Percentiles rank a stretch among this genome's conserved stretches.
Evolutionary conservation across 2,329 filamentous ascomycete genomes (phyloP).

Genomic region (Colletotrichum gloeosporioides): DNA sequence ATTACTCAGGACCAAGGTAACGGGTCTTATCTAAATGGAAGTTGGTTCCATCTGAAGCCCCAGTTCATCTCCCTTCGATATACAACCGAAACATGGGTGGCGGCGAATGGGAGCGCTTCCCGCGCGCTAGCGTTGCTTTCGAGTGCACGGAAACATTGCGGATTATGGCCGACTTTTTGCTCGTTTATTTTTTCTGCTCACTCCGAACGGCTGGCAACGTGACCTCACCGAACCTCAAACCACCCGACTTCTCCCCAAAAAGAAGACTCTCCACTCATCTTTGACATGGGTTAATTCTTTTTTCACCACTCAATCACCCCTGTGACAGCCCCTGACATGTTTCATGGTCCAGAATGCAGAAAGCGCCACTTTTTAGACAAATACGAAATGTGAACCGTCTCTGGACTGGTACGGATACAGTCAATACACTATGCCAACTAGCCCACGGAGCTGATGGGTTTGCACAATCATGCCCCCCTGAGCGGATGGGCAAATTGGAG

Average conservation of each 20-base stretch:
- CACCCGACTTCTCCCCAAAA: background rate
- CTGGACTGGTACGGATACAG: background rate
- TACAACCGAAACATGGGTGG: background rate
- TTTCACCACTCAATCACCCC: background rate
- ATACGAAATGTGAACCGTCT: background rate
- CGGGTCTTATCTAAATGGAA: slow-evolving; percentile 4
- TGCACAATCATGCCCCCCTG: background rate
- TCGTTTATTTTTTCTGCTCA: background rate
- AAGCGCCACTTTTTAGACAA: slow-evolving; percentile 8
- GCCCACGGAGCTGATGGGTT: background rate
- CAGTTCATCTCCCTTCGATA: slow-evolving; percentile 13
- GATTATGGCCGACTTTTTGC: background rate
- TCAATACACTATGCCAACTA: background rate
- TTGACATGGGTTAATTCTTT: background rate
- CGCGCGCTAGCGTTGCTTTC: background rate
- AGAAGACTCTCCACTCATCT: background rate
- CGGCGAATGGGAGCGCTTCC: slow-evolving; percentile 6
- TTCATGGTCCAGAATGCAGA: slow-evolving; percentile 3
- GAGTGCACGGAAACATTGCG: slow-evolving; percentile 3
- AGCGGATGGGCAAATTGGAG: background rate
- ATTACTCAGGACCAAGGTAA: slow-evolving; percentile 10
- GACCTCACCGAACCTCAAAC: background rate
- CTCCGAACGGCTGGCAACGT: background rate
- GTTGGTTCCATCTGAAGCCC: slow-evolving; percentile 3
- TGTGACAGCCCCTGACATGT: slow-evolving; percentile 3